Conservation (phyloP, 495 filamentous ascomycete species). For the Rostrohypoxylon terebratum region DNA sequence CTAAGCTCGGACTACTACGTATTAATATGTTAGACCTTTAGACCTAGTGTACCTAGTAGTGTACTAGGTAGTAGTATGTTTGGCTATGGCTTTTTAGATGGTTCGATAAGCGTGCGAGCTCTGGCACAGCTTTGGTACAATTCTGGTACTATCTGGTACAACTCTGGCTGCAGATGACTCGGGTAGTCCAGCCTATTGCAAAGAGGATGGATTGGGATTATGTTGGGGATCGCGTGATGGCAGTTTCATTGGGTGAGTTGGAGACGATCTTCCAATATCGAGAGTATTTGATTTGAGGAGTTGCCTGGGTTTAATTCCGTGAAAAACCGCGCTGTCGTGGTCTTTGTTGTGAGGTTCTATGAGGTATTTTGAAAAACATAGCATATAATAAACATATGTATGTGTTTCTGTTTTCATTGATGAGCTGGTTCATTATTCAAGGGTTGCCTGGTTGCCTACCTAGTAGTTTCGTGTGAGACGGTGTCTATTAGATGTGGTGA, state of each 20-base stretch:
- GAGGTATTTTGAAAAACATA: conserved; percentile 5
- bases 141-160: conserved; percentile 37
- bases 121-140: conserved; percentile 28
- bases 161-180: conserved; percentile 45
- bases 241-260: conserved; percentile 34
- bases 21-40: too few species aligned
- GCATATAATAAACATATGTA: conserved; percentile 11
- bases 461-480: conserved; percentile 27
- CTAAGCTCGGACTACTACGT: conserved; percentile 27
- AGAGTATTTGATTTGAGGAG: conserved; percentile 30
- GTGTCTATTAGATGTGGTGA: conserved; percentile 15
- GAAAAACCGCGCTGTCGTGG: conserved; percentile 24
- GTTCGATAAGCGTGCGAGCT: conserved; percentile 33
- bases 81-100: conserved; percentile 17
- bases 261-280: conserved; percentile 31
- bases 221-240: conserved; percentile 46
- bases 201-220: conserved; percentile 29
- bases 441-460: conserved; percentile 10
- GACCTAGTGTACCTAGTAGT: too few species aligned
- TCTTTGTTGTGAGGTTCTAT: conserved; percentile 15
- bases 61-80: conserved; percentile 14
- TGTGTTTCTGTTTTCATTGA: conserved; percentile 8
- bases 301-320: conserved; percentile 3
- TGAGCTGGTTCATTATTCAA: conserved; percentile 23
- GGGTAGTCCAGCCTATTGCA: conserved; percentile 46